Evolutionary conservation across 495 filamentous ascomycete genomes (phyloP), one percentile per base, ranked within the genome.

Genomic region (Neurospora tetraspora): DNA sequence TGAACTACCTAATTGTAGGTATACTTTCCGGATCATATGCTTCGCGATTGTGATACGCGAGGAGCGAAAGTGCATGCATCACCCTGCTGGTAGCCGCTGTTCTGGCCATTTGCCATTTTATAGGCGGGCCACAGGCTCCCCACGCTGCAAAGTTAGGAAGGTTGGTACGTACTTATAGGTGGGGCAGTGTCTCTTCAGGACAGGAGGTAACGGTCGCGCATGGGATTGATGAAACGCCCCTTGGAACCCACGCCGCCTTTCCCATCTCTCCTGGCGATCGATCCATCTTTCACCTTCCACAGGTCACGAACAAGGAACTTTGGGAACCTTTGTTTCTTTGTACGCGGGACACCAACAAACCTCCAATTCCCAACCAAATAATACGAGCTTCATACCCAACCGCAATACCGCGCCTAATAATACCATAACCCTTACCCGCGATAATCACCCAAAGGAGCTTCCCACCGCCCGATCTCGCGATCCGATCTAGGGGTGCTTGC

Each of bases 381-480:
- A 59, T 12, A 59, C 47, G 11, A 59, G 11, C 5, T 7, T 14
- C 3, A 23, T 14, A 27, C 11, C 27, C 12, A 1, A 34, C 12
- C 23, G 27, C 5, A 34, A 65, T 1, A 65, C 27, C 27, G 53
- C 53, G 27, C 0, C 53, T 61, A 61, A 42, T 39, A 39, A 59
- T 34, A 1, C 6, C 53, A 61, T 34, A 18, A 65, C 53, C 14
- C 53, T 65, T 65, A 65, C 27, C 53, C 6, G 53, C 53, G 1
- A 65, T 34, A 65, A 65, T 34, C 14, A 65, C 27, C 23, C 12
- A 34, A 34, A 7, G 27, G 14, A 65, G 53, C 7, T 34, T 65
- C 53, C 53, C 70, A 72, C 34, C 71, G 39, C 59, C 37, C 47
- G 43, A 69, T 37, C 70, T 45, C 37, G 31, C 73, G 16, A 74